Evolutionary conservation across 2,329 filamentous ascomycete genomes (phyloP).

Genomic region (Tolypocladium pustulatum): DNA sequence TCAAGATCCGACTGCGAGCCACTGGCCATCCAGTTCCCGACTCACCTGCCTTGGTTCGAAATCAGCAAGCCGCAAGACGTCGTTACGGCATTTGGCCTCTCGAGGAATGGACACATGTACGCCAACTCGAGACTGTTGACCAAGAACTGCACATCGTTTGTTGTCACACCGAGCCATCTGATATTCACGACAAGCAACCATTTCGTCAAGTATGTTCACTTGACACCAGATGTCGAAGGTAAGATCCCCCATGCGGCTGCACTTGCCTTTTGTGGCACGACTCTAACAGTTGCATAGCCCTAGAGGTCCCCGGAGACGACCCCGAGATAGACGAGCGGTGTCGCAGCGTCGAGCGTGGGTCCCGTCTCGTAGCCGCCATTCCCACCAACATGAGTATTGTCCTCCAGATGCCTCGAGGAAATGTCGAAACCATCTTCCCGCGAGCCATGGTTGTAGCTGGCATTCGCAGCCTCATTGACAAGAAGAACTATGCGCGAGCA

Average conservation of each 20-base stretch:
- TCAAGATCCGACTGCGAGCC: conserved; percentile 19
- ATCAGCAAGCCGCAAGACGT: conserved; percentile 31
- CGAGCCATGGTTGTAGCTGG: conserved; percentile 86
- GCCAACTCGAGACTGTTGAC: conserved; percentile 63
- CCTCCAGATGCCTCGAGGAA: conserved; percentile 91
- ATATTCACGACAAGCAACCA: conserved; percentile 90
- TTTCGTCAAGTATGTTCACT: conserved; percentile 86
- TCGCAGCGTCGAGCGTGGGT: conserved; percentile 82
- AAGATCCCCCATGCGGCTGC: conserved; percentile 13
- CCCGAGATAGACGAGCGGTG: conserved; percentile 89
- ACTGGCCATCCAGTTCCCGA: conserved; percentile 28
- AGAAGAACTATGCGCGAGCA: conserved; percentile 70
- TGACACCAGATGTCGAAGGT: conserved; percentile 54
- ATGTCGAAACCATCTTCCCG: conserved; percentile 89
- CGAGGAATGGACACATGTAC: conserved; percentile 67
- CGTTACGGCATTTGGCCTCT: conserved; percentile 50
- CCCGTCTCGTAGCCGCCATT: conserved; percentile 77
- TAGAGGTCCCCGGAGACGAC: conserved; percentile 77
- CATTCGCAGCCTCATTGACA: conserved; percentile 70
- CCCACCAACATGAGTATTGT: conserved; percentile 78
- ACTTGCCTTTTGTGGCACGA: neutral
- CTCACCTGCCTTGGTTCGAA: conserved; percentile 43
- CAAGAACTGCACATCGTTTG: conserved; percentile 87
- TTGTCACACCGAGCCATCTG: conserved; percentile 70
- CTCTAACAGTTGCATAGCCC: conserved; percentile 38